phyloP scores from a whole-genome alignment of 2,329 filamentous ascomycete species.

The Pyrenochaeta sp. region DNA sequence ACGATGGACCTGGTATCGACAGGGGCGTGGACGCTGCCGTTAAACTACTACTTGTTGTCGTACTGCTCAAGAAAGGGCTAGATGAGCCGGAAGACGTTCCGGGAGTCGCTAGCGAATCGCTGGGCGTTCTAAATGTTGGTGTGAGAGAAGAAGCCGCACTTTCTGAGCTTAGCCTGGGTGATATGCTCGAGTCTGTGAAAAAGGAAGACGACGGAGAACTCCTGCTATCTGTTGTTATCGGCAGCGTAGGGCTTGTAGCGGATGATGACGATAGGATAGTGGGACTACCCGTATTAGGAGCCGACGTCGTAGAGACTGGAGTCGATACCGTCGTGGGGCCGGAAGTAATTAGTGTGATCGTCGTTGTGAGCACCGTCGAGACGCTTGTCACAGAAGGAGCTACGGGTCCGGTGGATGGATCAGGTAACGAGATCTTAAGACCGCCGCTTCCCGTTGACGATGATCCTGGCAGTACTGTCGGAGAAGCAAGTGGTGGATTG shows the following conservation, averaged over 20 bases:
- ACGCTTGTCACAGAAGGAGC: neutral
- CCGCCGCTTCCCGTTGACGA: neutral
- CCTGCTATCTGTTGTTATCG: neutral
- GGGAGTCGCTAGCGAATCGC: neutral
- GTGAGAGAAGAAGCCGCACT: neutral
- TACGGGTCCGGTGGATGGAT: neutral
- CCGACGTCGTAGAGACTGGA: neutral
- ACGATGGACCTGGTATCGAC: neutral
- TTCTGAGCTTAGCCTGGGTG: neutral
- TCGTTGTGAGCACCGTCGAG: neutral
- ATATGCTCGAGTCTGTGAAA: neutral
- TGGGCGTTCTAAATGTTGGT: neutral
- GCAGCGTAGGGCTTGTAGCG: neutral
- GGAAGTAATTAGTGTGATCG: neutral
- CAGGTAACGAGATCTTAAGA: conserved; percentile 15
- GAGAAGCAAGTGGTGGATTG: neutral
- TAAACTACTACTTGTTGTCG: neutral
- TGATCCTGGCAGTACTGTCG: neutral
- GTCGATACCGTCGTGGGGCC: neutral
- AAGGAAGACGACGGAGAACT: neutral
- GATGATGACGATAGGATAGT: neutral
- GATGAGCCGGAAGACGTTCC: neutral
- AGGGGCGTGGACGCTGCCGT: neutral
- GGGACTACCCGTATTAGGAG: neutral
- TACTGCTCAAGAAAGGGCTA: neutral